Evolutionary conservation across 1,284 basidiomycete genomes (phyloP).

Genomic region (Trichosporon asahii): DNA sequence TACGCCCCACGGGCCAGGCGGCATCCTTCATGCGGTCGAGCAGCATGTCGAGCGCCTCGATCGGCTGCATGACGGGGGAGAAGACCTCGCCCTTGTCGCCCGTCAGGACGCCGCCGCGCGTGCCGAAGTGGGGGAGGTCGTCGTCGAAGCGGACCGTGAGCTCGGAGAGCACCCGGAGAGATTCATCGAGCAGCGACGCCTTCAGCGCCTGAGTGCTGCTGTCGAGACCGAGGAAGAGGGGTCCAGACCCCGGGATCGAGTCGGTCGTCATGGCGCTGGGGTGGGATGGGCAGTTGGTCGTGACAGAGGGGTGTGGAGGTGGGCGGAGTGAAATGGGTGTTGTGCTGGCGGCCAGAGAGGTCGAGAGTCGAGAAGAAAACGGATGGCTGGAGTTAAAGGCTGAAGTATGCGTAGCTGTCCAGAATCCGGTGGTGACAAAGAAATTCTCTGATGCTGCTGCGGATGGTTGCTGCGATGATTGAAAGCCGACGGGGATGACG

Average conservation of each 20-base stretch:
- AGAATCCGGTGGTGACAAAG: too few relatives aligned
- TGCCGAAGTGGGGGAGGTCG: constrained; percentile 70
- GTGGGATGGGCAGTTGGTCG: not conserved
- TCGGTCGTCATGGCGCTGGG: not conserved
- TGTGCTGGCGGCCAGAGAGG: not conserved
- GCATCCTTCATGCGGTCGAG: constrained; percentile 64
- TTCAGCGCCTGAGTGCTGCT: constrained; percentile 85
- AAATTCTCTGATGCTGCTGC: too few relatives aligned
- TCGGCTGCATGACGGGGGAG: constrained; percentile 76
- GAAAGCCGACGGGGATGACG: too few relatives aligned
- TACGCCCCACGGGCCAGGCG: constrained; percentile 44
- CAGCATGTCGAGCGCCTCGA: constrained; percentile 77
- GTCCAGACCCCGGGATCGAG: constrained; percentile 20
- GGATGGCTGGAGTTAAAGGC: too few relatives aligned
- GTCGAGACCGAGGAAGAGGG: constrained; percentile 79
- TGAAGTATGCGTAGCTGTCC: too few relatives aligned
- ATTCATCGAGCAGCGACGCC: constrained; percentile 60
- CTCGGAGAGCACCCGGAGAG: constrained; percentile 65
- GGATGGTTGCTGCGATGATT: too few relatives aligned
- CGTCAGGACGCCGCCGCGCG: constrained; percentile 67
- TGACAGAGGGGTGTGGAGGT: not conserved
- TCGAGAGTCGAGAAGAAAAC: not conserved
- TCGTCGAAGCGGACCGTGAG: constrained; percentile 73
- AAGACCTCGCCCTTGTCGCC: constrained; percentile 67
- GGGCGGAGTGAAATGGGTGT: not conserved